phyloP scores from a whole-genome alignment of 768 basidiomycete genomes.

The Lactifluus subvellereus region DNA sequence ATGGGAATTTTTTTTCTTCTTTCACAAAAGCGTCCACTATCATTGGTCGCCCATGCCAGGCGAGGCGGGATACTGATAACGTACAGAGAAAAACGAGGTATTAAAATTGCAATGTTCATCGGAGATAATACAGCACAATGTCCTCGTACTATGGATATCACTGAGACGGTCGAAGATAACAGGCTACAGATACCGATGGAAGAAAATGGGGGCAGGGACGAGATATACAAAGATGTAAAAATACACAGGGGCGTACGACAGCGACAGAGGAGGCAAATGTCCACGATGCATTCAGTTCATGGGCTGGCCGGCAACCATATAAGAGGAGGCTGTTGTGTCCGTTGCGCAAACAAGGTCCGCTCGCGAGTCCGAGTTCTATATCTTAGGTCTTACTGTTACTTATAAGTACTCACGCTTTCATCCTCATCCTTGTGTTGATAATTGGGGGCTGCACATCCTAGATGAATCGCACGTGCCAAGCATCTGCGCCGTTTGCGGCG shows the following conservation, averaged over 20 bases:
- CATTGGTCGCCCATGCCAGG: background rate
- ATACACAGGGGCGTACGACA: background rate
- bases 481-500: constrained; percentile 17
- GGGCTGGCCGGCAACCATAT: background rate
- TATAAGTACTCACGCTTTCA: constrained; percentile 6
- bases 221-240: background rate
- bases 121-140: background rate
- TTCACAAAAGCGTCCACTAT: background rate
- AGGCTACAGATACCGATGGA: background rate
- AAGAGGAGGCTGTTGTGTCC: background rate
- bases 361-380: constrained; percentile 1
- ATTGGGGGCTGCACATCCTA: background rate
- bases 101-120: background rate
- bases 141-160: background rate
- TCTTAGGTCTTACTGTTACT: constrained; percentile 4
- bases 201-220: background rate
- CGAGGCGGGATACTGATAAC: background rate
- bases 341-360: background rate
- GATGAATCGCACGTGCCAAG: constrained; percentile 18
- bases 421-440: background rate
- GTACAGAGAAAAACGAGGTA: background rate
- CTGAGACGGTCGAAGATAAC: background rate
- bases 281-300: background rate
- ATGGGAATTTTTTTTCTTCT: constrained; percentile 13
- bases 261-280: background rate